phyloP scores from a whole-genome alignment of 768 basidiomycete species.

The Tylopilus sp. region DNA sequence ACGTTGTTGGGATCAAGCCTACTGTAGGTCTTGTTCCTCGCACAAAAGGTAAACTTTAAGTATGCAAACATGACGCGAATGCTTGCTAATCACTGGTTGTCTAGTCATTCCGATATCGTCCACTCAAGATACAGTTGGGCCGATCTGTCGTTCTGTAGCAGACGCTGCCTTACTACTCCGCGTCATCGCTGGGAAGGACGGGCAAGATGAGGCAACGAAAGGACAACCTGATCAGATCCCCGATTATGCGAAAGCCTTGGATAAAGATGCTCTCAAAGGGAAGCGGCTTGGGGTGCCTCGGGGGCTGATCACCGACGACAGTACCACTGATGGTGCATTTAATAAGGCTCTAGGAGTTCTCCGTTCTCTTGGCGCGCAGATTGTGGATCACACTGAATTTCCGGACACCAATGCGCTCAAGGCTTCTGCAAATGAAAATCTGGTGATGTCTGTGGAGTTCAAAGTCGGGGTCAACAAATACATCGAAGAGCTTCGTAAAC shows the following conservation, averaged over 20 bases:
- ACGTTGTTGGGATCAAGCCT: conserved; percentile 43
- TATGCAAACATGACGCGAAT: too few relatives aligned
- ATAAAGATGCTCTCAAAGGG: conserved; percentile 41
- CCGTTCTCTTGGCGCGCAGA: conserved; percentile 38
- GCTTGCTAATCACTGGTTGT: too few relatives aligned
- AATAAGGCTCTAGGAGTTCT: conserved; percentile 38
- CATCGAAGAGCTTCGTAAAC: conserved; percentile 42
- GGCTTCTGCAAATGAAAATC: conserved; percentile 48
- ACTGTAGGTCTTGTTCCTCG: conserved; percentile 42
- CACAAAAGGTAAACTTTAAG: conserved; percentile 31
- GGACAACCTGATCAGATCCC: conserved; percentile 51
- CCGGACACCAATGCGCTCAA: conserved; percentile 50
- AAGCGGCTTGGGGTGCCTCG: conserved; percentile 46
- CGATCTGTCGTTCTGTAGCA: conserved; percentile 49
- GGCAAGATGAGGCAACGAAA: conserved; percentile 52
- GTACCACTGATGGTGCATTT: conserved; percentile 34
- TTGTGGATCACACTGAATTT: conserved; percentile 63
- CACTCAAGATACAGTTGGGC: conserved; percentile 59
- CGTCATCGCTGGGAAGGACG: conserved; percentile 53
- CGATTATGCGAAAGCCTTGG: conserved; percentile 52
- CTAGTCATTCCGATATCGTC: conserved; percentile 58
- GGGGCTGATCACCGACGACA: conserved; percentile 22
- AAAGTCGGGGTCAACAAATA: conserved; percentile 50
- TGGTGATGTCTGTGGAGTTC: conserved; percentile 55
- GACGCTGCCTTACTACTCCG: conserved; percentile 56